Conservation (phyloP, 2,329 filamentous ascomycete genomes). For the Paraphaeosphaeria sporulosa region DNA sequence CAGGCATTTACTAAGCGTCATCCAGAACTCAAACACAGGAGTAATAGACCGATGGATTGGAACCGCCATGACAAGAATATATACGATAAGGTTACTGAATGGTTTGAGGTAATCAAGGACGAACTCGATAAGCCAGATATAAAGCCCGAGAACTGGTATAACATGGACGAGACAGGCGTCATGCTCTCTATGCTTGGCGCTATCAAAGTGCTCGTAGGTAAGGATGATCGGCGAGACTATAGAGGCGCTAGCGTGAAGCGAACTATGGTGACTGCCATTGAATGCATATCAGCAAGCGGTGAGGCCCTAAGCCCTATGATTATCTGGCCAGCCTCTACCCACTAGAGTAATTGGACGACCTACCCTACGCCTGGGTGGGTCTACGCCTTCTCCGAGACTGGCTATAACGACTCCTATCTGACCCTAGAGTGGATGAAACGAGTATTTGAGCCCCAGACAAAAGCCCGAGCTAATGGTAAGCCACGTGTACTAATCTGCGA, state of each 20-base stretch:
- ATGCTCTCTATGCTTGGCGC: slow-evolving; percentile 16
- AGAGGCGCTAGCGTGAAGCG: slow-evolving; percentile 11
- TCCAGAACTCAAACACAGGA: slow-evolving; percentile 21
- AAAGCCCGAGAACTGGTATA: slow-evolving; percentile 26
- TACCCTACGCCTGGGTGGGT: slow-evolving; percentile 23
- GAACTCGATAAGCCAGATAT: slow-evolving; percentile 18
- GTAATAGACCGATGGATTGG: slow-evolving; percentile 19
- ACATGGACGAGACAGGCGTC: slow-evolving; percentile 15
- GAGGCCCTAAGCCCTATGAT: slow-evolving; percentile 19
- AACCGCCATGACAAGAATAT: slow-evolving; percentile 25
- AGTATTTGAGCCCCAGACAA: slow-evolving; percentile 6
- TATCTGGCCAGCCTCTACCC: slow-evolving; percentile 21
- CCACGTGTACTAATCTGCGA: slow-evolving; percentile 4
- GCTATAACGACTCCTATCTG: slow-evolving; percentile 38
- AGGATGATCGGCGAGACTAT: neutral
- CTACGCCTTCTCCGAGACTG: slow-evolving; percentile 17
- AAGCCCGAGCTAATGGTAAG: slow-evolving; percentile 1
- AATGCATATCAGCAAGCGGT: slow-evolving; percentile 21
- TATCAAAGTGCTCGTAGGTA: slow-evolving; percentile 5
- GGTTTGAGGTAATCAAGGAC: slow-evolving; percentile 13
- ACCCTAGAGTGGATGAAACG: slow-evolving; percentile 43
- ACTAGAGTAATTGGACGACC: slow-evolving; percentile 20
- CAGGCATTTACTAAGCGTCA: slow-evolving; percentile 6
- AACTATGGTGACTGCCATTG: slow-evolving; percentile 20
- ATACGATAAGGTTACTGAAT: slow-evolving; percentile 14